Evolutionary conservation across 306 rosid species (phyloP), one percentile per base, ranked within the genome.

Genomic region (Parietaria judaica): DNA sequence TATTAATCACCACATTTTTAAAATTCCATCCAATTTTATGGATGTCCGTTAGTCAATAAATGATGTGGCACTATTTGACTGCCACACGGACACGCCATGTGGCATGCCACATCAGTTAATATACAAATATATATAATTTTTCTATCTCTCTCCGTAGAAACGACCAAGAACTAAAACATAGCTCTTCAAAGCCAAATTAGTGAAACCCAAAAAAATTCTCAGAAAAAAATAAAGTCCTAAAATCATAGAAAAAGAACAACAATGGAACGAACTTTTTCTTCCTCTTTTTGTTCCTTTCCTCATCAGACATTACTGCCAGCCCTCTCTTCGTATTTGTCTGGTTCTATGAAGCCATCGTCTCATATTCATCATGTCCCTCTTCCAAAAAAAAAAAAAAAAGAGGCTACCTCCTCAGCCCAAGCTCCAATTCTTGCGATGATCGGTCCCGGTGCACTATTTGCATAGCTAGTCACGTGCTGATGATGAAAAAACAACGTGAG

Each of bases 341-440:
- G 86, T 46, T 82, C 94, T 56, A 65, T 92, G 88, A 61, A n/a
- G n/a, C n/a, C n/a, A n/a, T n/a, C n/a, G n/a, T n/a, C n/a, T n/a
- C n/a, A n/a, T n/a, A n/a, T n/a, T n/a, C n/a, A n/a, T 92, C 99
- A 74, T 92, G 90, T 45, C 85, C 94, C 50, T 95, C 99, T 74
- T 85, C 96, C 69, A 77, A 81, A 78, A 73, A 11, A 49, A 74
- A 45, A 15, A 54, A 6, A 34, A 8, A 66, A 15, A 7, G 6
- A 60, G 31, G 34, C 11, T 5, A 47, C 31, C 48, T 41, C 46
- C 31, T 11, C 34, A 31, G 13, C 2, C 3, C 14, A 3, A 31
- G n/a, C n/a, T n/a, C n/a, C n/a, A n/a, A n/a, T n/a, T n/a, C n/a
- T n/a, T n/a, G n/a, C n/a, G n/a, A n/a, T n/a, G n/a, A n/a, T n/a